A percentile compares a stretch with the other conserved stretches of the same genome.
Evolutionary conservation across 2,329 filamentous ascomycete genomes (phyloP).

Genomic region (Mollisia scopiformis): DNA sequence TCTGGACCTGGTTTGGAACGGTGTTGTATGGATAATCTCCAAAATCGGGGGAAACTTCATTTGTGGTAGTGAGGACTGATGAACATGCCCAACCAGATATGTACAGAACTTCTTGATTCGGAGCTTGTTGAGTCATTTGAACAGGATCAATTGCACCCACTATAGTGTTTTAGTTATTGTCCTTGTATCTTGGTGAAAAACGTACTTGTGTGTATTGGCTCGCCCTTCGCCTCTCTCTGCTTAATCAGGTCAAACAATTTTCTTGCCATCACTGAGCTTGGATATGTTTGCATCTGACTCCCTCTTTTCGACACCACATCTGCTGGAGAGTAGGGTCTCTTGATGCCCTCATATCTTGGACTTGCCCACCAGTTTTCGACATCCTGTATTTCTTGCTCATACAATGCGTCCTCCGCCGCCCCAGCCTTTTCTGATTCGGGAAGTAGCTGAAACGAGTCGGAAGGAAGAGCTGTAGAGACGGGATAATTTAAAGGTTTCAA

Average conservation of each 20-base stretch:
- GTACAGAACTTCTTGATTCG: conserved; percentile 94
- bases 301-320: conserved; percentile 95
- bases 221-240: conserved; percentile 74
- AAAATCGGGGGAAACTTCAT: conserved; percentile 97
- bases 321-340: conserved; percentile 84
- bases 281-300: conserved; percentile 82
- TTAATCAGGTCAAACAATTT: conserved; percentile 92
- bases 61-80: conserved; percentile 87
- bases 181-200: conserved; percentile 19
- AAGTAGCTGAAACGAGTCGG: conserved; percentile 85
- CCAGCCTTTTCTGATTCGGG: conserved; percentile 78
- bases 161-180: conserved; percentile 40
- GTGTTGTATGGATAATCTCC: conserved; percentile 99
- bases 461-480: conserved; percentile 38
- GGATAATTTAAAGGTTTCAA: conserved; percentile 31
- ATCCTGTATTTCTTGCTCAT: conserved; percentile 80
- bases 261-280: conserved; percentile 91
- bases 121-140: conserved; percentile 98
- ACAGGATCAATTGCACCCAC: conserved; percentile 99
- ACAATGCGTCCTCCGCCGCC: conserved; percentile 80
- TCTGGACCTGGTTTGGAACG: conserved; percentile 96
- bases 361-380: conserved; percentile 91
- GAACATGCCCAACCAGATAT: conserved; percentile 98
- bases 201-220: conserved; percentile 92
- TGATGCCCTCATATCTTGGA: conserved; percentile 85